Percentiles rank a stretch among this genome's conserved stretches.
Conservation (phyloP, 352 stramenopile genomes). For the Globisporangium acanthophoron region DNA sequence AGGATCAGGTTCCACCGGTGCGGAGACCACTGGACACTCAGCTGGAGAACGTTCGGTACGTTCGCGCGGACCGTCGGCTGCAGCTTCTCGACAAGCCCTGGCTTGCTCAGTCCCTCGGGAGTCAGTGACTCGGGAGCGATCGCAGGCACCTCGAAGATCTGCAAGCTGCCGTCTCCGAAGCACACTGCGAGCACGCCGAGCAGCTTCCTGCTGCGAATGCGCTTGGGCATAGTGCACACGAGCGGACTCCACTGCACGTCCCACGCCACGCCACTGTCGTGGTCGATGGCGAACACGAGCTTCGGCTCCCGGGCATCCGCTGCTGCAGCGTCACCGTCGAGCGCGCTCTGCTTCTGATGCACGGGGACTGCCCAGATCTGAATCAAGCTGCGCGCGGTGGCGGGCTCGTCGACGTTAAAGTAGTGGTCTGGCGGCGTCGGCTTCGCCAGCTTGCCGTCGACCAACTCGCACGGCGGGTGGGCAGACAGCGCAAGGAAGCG, state of each 20-base stretch:
- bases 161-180: conserved; percentile 72
- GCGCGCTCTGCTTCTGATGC: conserved; percentile 6
- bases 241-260: conserved; percentile 75
- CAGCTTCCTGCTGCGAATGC: conserved; percentile 17
- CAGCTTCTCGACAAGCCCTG: conserved; percentile 37
- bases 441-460: conserved; percentile 55
- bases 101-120: conserved; percentile 1
- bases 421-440: conserved; percentile 69
- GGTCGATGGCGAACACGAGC: conserved; percentile 73
- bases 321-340: neutral
- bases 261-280: conserved; percentile 71
- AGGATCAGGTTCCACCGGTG: conserved; percentile 66
- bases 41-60: conserved; percentile 45
- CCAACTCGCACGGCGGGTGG: conserved; percentile 62
- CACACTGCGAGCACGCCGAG: conserved; percentile 62
- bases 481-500: conserved; percentile 55
- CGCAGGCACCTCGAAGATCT: conserved; percentile 59
- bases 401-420: conserved; percentile 41
- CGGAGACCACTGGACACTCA: conserved; percentile 73
- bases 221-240: conserved; percentile 29
- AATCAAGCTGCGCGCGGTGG: conserved; percentile 37
- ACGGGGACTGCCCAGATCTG: conserved; percentile 78
- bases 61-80: conserved; percentile 35
- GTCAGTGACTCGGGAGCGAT: conserved; percentile 34
- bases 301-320: conserved; percentile 22